Percentiles rank a stretch among this genome's conserved stretches.
Conservation (phyloP, 495 filamentous ascomycete genomes). For the Neurospora africana region DNA sequence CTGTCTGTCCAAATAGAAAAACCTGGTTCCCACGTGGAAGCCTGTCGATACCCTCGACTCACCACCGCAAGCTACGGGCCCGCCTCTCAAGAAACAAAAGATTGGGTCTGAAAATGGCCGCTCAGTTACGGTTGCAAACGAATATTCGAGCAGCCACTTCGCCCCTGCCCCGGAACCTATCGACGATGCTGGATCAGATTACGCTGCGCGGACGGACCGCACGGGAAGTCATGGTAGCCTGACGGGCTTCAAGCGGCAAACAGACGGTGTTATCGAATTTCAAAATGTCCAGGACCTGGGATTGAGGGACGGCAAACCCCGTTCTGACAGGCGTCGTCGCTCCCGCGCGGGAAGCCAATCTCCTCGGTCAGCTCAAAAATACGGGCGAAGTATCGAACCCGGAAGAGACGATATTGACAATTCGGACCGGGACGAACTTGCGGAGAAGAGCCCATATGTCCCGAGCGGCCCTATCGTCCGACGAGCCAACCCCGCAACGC, state of each 20-base stretch:
- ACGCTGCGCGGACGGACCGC: background rate
- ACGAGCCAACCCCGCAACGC: background rate
- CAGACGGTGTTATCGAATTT: constrained; percentile 13
- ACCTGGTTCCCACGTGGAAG: background rate
- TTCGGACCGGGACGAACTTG: constrained; percentile 6
- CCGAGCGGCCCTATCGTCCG: background rate
- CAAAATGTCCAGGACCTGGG: constrained; percentile 5
- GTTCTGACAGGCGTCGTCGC: constrained; percentile 4
- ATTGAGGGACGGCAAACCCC: background rate
- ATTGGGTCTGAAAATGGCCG: constrained; percentile 1
- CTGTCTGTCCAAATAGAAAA: constrained; percentile 1
- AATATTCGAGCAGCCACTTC: background rate
- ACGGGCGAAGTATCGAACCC: background rate
- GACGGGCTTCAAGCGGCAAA: constrained; percentile 6
- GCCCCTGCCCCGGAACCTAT: constrained; percentile 2
- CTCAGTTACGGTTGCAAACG: background rate
- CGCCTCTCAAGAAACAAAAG: constrained; percentile 20
- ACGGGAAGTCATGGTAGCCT: constrained; percentile 12
- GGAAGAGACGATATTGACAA: constrained; percentile 7
- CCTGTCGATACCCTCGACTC: constrained; percentile 7
- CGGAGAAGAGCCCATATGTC: background rate
- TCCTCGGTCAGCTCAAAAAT: background rate
- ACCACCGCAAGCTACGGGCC: background rate
- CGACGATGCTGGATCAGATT: constrained; percentile 9
- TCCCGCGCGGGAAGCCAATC: background rate